Conservation (phyloP, 164 flowering plant species). For the Nelumbo lutea region DNA sequence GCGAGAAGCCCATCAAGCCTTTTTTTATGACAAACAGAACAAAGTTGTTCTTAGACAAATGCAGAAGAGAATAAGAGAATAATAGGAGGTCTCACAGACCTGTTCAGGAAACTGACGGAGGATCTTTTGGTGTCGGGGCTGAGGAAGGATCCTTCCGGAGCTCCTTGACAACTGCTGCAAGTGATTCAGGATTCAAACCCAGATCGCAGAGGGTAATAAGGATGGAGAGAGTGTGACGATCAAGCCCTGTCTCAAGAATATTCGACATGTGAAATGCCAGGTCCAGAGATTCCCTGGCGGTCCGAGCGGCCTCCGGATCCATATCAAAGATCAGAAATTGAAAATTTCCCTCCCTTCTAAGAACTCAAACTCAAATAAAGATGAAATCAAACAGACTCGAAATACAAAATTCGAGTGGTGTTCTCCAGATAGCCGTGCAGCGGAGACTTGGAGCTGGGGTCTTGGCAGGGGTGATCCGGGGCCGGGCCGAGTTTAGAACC, state of each 20-base stretch:
- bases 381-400: too few species aligned
- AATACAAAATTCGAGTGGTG: too few species aligned
- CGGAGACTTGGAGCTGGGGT: too few species aligned
- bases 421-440: too few species aligned
- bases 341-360: too few species aligned
- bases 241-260: conserved; percentile 81
- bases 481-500: too few species aligned
- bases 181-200: conserved; percentile 74
- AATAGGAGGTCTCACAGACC: not conserved
- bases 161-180: conserved; percentile 78
- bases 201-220: conserved; percentile 75
- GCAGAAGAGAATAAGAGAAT: not conserved
- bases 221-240: conserved; percentile 84
- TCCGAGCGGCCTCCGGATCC: conserved; percentile 62
- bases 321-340: conserved; percentile 17
- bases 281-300: conserved; percentile 72
- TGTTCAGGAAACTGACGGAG: not conserved
- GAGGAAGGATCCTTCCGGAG: conserved; percentile 37
- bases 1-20: too few species aligned
- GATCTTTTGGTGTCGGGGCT: conserved; percentile 5
- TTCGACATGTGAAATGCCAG: conserved; percentile 76
- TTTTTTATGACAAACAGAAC: too few species aligned
- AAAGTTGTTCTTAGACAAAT: too few species aligned
- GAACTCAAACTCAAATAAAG: too few species aligned
- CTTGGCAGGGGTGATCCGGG: too few species aligned